phyloP scores from a whole-genome alignment of 148 eudicot species.

The Cornus florida region DNA sequence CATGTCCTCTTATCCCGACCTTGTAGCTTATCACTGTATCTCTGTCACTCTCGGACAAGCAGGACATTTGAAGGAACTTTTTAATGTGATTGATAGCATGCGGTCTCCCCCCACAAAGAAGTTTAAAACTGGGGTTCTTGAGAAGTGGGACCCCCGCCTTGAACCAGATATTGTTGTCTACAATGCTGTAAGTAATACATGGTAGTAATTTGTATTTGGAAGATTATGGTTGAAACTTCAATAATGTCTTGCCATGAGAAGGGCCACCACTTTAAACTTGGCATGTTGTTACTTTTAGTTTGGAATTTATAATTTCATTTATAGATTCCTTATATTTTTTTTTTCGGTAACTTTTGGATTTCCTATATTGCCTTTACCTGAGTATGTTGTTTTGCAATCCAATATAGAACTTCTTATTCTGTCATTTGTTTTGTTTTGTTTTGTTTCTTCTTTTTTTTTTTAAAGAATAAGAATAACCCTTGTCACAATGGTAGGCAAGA shows the following conservation, averaged over 20 bases:
- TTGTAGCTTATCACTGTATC: constrained; percentile 77
- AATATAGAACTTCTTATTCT: background rate
- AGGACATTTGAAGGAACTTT: constrained; percentile 88
- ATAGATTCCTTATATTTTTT: background rate
- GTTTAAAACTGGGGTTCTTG: constrained; percentile 45
- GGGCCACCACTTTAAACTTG: background rate
- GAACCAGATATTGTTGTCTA: constrained; percentile 82
- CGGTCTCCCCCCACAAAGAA: constrained; percentile 69
- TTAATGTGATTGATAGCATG: constrained; percentile 91
- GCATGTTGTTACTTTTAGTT: background rate
- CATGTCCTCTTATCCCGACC: constrained; percentile 78
- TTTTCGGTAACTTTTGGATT: too few relatives aligned
- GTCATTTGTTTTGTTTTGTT: background rate
- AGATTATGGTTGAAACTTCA: background rate
- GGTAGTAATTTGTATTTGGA: background rate
- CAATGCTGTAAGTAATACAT: constrained; percentile 68
- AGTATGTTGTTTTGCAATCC: constrained; percentile 1
- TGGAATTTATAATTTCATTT: too few relatives aligned
- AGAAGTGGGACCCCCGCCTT: constrained; percentile 79
- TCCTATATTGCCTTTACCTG: background rate
- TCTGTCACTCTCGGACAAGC: constrained; percentile 98
- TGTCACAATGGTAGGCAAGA: background rate
- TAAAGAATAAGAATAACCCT: background rate
- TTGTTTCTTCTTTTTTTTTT: too few relatives aligned
- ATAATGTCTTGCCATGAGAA: background rate